phyloP scores from a whole-genome alignment of 1,139 yeast species.

The Geotrichum klebahnii region DNA sequence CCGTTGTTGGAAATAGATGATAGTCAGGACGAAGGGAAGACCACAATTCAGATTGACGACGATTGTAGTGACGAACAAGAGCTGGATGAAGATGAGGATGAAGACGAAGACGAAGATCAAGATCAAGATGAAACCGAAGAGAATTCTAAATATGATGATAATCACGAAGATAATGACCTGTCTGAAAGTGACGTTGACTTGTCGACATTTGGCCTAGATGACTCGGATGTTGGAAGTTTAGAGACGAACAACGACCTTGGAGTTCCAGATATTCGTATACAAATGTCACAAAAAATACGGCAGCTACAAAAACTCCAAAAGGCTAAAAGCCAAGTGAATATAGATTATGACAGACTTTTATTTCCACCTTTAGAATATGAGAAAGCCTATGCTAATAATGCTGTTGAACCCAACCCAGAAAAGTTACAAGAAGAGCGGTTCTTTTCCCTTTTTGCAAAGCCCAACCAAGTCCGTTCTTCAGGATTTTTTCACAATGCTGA shows the following conservation, averaged over 20 bases:
- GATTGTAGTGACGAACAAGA: background rate
- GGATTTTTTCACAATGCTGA: conserved; percentile 6
- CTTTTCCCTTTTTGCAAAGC: background rate
- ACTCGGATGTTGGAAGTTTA: background rate
- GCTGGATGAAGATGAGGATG: background rate
- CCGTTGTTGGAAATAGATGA: background rate
- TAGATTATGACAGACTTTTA: background rate
- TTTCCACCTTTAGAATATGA: background rate
- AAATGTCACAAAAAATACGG: background rate
- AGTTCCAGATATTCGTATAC: conserved; percentile 1
- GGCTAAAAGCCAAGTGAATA: background rate
- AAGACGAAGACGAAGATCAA: background rate
- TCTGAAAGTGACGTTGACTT: background rate
- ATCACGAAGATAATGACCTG: background rate
- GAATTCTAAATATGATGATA: background rate
- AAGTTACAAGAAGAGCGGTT: background rate
- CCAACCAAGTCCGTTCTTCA: background rate
- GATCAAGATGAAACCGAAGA: too few species aligned
- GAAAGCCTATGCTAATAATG: too few species aligned
- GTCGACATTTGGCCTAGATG: conserved; percentile 1
- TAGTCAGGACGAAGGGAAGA: background rate
- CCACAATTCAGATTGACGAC: background rate
- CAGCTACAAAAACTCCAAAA: background rate
- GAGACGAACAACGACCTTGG: background rate
- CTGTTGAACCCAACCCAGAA: background rate